A percentile compares a stretch with the other conserved stretches of the same genome.
Evolutionary conservation across 2,329 filamentous ascomycete species (phyloP).

Genomic region (Aspergillus aculeatus): DNA sequence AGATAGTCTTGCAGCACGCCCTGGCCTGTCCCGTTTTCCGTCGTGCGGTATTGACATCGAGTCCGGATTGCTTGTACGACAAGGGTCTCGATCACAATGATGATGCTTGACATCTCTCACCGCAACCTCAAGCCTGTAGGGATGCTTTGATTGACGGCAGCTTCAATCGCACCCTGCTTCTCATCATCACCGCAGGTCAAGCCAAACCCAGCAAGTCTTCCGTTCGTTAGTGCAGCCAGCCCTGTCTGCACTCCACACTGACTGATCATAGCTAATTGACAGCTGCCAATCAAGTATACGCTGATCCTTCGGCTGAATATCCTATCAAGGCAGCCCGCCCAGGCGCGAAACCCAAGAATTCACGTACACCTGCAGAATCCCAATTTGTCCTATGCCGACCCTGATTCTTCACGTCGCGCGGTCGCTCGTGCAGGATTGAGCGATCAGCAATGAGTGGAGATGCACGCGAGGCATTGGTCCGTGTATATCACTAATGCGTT

Average conservation of each 20-base stretch:
- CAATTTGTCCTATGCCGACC: background rate
- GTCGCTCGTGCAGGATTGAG: conserved; percentile 3
- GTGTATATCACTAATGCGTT: background rate
- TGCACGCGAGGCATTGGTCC: conserved; percentile 1
- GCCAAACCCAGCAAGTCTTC: background rate
- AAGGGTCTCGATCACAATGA: background rate
- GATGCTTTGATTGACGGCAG: background rate
- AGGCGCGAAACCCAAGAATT: background rate
- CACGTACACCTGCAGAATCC: background rate
- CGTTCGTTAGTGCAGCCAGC: background rate
- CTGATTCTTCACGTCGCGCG: background rate
- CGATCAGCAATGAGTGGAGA: conserved; percentile 1
- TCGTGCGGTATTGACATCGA: background rate
- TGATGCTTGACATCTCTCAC: background rate
- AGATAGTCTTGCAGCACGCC: background rate
- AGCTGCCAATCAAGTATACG: conserved; percentile 2
- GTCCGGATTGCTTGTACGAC: background rate
- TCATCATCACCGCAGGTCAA: background rate
- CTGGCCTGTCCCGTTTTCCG: background rate
- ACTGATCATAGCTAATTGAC: background rate
- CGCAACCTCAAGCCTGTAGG: background rate
- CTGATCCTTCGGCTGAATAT: conserved; percentile 17
- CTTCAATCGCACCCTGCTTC: background rate
- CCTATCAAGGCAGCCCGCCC: conserved; percentile 12
- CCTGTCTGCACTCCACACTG: background rate